These are phyloP conservation scores for Backusella psychrophila DNA, from an alignment of 192 early-diverging fungal genomes.

Conservation along the genomic window DNA sequence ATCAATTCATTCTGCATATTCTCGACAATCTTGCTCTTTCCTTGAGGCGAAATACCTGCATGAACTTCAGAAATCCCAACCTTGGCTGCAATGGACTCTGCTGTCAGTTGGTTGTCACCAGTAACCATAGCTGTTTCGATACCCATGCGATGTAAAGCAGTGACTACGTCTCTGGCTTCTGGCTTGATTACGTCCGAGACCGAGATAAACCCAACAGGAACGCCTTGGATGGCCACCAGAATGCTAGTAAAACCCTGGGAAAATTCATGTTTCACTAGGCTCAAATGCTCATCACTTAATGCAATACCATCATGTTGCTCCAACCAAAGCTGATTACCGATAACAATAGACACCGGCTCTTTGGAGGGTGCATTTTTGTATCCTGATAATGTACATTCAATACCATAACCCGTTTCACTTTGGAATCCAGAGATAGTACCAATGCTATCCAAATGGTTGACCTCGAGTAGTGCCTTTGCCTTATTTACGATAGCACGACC, in stretches of 20 bases:
- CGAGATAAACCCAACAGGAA: slow-evolving; percentile 67
- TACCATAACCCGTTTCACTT: slow-evolving; percentile 44
- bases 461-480: slow-evolving; percentile 41
- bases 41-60: slow-evolving; percentile 86
- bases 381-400: slow-evolving; percentile 11
- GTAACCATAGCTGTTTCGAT: slow-evolving; percentile 88
- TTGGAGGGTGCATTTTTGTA: not conserved
- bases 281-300: slow-evolving; percentile 40
- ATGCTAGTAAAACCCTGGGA: slow-evolving; percentile 75
- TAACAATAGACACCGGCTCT: slow-evolving; percentile 42
- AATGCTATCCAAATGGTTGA: slow-evolving; percentile 33
- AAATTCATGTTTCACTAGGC: slow-evolving; percentile 55
- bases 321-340: slow-evolving; percentile 76
- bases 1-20: slow-evolving; percentile 54
- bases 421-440: slow-evolving; percentile 57
- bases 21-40: slow-evolving; percentile 78
- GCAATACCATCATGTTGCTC: slow-evolving; percentile 35
- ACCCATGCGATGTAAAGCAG: slow-evolving; percentile 73
- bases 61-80: slow-evolving; percentile 84
- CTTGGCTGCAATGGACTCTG: slow-evolving; percentile 74
- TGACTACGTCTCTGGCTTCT: slow-evolving; percentile 67
- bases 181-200: slow-evolving; percentile 84
- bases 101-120: slow-evolving; percentile 85
- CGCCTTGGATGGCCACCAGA: slow-evolving; percentile 62
- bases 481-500: slow-evolving; percentile 70